Conservation (phyloP, 2,329 filamentous ascomycete genomes). For the Zymoseptoria passerinii region DNA sequence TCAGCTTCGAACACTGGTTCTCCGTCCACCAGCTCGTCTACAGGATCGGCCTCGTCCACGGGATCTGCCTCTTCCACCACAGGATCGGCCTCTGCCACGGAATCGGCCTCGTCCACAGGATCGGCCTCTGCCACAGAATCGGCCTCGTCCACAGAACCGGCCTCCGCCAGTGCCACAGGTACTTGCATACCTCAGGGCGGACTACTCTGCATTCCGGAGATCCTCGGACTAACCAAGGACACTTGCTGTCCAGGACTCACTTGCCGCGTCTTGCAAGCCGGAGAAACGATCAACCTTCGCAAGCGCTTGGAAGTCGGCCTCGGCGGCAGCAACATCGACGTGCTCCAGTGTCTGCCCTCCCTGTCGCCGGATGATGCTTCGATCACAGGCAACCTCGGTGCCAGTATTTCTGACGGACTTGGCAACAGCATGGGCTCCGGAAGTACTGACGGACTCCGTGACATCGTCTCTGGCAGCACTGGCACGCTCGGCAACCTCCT, state of each 20-base stretch:
- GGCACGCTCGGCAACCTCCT: neutral
- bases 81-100: neutral
- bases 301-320: neutral
- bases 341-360: neutral
- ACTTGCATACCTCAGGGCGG: neutral
- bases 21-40: neutral
- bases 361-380: neutral
- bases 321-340: neutral
- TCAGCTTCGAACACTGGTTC: neutral
- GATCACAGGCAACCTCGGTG: neutral
- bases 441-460: neutral
- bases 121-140: neutral
- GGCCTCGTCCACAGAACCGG: neutral
- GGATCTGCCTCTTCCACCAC: neutral
- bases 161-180: neutral
- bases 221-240: neutral
- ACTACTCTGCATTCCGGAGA: neutral
- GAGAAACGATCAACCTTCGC: neutral
- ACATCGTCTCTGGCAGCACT: neutral
- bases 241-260: neutral
- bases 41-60: neutral
- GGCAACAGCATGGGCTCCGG: neutral
- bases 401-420: neutral
- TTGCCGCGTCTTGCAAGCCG: neutral
- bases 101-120: neutral